Base-by-base conservation (phyloP, 1,139 yeast species). In the Nakaseomyces sp. region DNA sequence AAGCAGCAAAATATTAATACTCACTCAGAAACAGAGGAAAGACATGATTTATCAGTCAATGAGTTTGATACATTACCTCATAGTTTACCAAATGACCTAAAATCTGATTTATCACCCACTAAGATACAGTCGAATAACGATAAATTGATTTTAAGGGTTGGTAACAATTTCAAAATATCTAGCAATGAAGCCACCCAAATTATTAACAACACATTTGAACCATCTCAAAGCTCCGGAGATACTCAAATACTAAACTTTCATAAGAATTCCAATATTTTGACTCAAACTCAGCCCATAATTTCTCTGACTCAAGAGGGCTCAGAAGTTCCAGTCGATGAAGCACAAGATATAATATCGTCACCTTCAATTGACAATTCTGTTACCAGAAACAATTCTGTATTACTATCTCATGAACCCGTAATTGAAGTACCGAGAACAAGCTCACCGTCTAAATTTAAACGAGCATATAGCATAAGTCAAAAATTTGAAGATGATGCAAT, bases 341-440 rank as follows among this genome's bases (percentile, higher is more conserved):
- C 43, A 10, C 22, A 32, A 10, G 4, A 32, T 12, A 32, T 32
- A 5, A 15, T 35, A 8, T 35, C 28, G 9, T 33, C 25, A 9
- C 28, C 20, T 9, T 31, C 35, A 4, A 15, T 30, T 10, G 38
- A 29, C 4, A 32, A 36, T 5, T 26, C 35, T 15, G 20, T 9
- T 15, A 10, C 15, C 2, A 13, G 10, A 20, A 38, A 37, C 10
- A 41, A 33, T 30, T 8, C 26, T 16, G 20, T 30, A 13, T 30
- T 42, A 20, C 28, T 35, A 4, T 35, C 38, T 13, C 38, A 35
- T 26, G 50, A 49, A 30, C 41, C 49, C 13, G 40, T 44, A 6
- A 17, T 47, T 18, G 53, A 56, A 40, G 52, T 53, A 10, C 56
- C 55, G 5, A 47, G 47, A 38, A 52, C 57, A 17, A 54, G 57